Evolutionary conservation across 1,284 basidiomycete species (phyloP).

Genomic region (Ganoderma lingzhi): DNA sequence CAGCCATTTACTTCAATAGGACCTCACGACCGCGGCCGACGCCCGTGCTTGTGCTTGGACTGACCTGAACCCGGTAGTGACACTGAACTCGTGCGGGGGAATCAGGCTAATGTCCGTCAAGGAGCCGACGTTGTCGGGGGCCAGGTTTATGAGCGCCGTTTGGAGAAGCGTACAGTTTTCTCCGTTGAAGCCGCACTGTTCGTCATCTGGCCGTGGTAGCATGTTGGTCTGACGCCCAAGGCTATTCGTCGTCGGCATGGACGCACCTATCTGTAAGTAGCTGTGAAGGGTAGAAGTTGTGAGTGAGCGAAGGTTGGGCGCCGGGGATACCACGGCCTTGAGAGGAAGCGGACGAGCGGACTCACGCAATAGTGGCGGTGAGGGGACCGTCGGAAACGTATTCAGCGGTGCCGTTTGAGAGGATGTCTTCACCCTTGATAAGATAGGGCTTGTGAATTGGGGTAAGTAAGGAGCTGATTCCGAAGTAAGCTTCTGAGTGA

Average conservation of each 20-base stretch:
- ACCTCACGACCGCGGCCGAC: too few relatives aligned
- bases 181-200: conserved; percentile 49
- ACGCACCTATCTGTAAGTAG: conserved; percentile 42
- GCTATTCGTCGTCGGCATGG: too few relatives aligned
- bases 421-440: conserved; percentile 40
- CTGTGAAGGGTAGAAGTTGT: conserved; percentile 21
- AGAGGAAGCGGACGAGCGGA: not conserved
- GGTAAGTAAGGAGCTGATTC: not conserved
- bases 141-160: conserved; percentile 52
- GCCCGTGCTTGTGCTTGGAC: not conserved
- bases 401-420: conserved; percentile 43
- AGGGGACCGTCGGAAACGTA: conserved; percentile 42
- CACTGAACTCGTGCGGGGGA: conserved; percentile 45
- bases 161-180: conserved; percentile 53
- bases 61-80: conserved; percentile 38
- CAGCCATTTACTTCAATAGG: not conserved
- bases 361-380: conserved; percentile 45
- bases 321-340: not conserved
- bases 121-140: conserved; percentile 48
- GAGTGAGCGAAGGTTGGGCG: not conserved
- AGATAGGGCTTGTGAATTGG: conserved; percentile 40
- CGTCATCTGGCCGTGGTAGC: conserved; percentile 29
- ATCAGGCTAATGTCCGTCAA: conserved; percentile 55
- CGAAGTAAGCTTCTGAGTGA: not conserved
- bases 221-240: not conserved